These are phyloP conservation scores for Apiospora aurea DNA, from an alignment of 2,329 filamentous ascomycete genomes.

Conservation along the genomic window DNA sequence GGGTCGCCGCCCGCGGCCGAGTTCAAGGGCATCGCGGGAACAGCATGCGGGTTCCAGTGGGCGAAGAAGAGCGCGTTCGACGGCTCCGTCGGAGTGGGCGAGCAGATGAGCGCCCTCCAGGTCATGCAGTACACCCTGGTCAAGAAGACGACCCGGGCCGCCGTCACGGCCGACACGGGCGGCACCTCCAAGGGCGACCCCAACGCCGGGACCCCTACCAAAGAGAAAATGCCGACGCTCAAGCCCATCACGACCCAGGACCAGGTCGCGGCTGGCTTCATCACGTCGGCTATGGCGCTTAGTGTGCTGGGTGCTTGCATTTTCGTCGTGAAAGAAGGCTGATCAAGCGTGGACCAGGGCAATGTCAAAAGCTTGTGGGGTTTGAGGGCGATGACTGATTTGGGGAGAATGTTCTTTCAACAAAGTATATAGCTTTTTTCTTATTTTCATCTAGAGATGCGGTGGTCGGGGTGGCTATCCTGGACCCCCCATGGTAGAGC, in stretches of 20 bases:
- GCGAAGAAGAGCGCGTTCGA: constrained; percentile 61
- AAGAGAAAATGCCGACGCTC: constrained; percentile 37
- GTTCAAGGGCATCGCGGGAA: constrained; percentile 61
- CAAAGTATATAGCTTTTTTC: neutral
- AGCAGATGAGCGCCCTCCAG: constrained; percentile 73
- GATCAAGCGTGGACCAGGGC: neutral
- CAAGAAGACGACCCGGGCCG: constrained; percentile 44
- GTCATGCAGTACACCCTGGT: constrained; percentile 68
- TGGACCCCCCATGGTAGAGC: neutral
- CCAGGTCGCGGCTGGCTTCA: constrained; percentile 61
- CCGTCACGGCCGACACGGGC: constrained; percentile 61
- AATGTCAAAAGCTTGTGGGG: neutral
- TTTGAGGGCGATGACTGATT: neutral
- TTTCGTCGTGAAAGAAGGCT: constrained; percentile 51
- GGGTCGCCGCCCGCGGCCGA: constrained; percentile 49
- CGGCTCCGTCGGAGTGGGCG: constrained; percentile 67
- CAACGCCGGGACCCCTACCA: constrained; percentile 49
- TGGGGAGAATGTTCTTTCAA: neutral
- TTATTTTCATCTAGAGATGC: neutral
- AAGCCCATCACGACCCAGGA: constrained; percentile 57
- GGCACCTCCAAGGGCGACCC: constrained; percentile 64
- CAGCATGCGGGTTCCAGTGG: constrained; percentile 75
- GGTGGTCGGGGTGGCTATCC: neutral
- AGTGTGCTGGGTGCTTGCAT: constrained; percentile 57
- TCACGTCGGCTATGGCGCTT: constrained; percentile 58